Evolutionary conservation across 1,139 yeast species (phyloP), one percentile per base, ranked within the genome.

Genomic region (Candida sanyaensis): DNA sequence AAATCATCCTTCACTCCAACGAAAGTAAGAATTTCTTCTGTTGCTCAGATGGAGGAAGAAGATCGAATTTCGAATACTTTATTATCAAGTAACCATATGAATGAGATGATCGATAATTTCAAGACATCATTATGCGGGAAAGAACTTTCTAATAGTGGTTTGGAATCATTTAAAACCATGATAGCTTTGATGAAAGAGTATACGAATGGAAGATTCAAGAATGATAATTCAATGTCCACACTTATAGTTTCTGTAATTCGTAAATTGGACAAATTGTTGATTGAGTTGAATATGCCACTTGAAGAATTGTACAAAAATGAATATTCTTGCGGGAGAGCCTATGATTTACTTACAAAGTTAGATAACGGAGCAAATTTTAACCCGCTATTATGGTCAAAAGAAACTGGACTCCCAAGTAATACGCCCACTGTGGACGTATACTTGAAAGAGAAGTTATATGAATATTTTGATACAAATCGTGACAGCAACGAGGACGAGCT

Each of bases 301-400:
- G 45, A 46, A 8, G 54, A 55, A n/a, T 53, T 53, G 6, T 66
- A 62, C 43, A 48, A 66, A 1, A 65, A 65, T 46, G 83, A 78
- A 48, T 79, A 75, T 51, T 75, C 83, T 3, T 67, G 69, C 45
- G 67, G 80, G 0, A 61, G 74, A 27, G 80, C 83, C 0, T 81
- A 77, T 56, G 80, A 80, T 38, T 56, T 81, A 27, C 62, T 83
- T 24, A 55, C 50, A 29, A 44, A 26, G 37, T 54, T 29, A 52
- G 44, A 28, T 43, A 41, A 37, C 9, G 52, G 21, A 36, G 36
- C n/a, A 54, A 66, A 66, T 42, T 73, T 72, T 6, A 75, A 78
- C 49, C 88, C 90, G 3, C 56, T 68, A 1, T 66, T 61, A 21
- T 81, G 82, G 78, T 68, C 78, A 29, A 67, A 65, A 34, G 64